phyloP scores from a whole-genome alignment of 371 early-diverging fungal genomes.

The Sporodiniella umbellata region DNA sequence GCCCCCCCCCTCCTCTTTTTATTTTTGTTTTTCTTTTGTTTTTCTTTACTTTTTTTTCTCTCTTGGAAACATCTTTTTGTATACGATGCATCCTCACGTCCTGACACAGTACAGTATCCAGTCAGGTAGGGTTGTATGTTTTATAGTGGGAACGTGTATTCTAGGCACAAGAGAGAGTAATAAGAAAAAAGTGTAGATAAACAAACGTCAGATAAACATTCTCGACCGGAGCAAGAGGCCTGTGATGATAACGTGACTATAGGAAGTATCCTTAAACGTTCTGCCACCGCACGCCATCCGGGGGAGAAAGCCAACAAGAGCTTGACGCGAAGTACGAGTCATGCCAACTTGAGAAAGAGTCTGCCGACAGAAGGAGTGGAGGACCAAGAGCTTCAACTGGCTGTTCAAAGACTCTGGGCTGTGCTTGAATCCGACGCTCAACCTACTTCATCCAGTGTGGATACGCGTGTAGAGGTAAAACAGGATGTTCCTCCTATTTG shows the following conservation, averaged over 20 bases:
- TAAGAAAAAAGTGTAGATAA: neutral
- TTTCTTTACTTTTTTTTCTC: slow-evolving; percentile 7
- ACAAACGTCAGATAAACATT: neutral
- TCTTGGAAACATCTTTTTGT: neutral
- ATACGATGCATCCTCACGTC: neutral
- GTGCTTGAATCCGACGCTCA: too few species aligned
- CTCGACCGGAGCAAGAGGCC: slow-evolving; percentile 13
- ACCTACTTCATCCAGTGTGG: too few species aligned
- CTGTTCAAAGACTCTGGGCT: slow-evolving; percentile 34
- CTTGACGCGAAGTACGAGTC: neutral
- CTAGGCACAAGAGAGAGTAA: neutral
- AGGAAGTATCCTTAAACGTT: slow-evolving; percentile 23
- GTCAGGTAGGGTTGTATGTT: neutral
- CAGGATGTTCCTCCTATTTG: neutral
- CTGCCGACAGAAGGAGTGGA: neutral
- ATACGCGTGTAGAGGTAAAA: too few species aligned
- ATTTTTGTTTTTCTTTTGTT: slow-evolving; percentile 24
- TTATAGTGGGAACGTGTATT: too few species aligned
- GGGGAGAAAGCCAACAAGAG: slow-evolving; percentile 8
- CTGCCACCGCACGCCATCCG: slow-evolving; percentile 13
- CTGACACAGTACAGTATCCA: neutral
- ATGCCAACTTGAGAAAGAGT: neutral
- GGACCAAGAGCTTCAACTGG: slow-evolving; percentile 30
- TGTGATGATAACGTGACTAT: slow-evolving; percentile 34
- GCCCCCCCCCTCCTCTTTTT: neutral